Evolutionary conservation across 1,139 yeast genomes (phyloP).

Genomic region (Geotrichum aggregatum): DNA sequence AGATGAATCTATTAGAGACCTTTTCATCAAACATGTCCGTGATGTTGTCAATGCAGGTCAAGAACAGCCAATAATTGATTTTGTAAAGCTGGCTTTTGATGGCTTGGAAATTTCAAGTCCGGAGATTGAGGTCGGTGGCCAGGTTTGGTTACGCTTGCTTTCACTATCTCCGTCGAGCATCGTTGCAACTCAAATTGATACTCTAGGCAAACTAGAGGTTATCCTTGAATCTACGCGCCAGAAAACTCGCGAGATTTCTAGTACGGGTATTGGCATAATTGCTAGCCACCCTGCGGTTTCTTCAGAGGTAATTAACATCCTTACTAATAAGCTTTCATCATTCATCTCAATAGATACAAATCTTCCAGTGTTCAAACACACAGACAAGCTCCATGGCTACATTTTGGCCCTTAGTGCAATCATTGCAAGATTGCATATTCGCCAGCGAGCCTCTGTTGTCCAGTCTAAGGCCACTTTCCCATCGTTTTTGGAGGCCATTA

Average conservation of each 20-base stretch:
- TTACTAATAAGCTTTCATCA: conserved; percentile 22
- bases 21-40: conserved; percentile 36
- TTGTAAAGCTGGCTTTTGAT: conserved; percentile 38
- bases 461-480: not conserved
- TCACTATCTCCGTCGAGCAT: conserved; percentile 31
- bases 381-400: conserved; percentile 30
- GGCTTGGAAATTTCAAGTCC: conserved; percentile 30
- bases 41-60: conserved; percentile 3
- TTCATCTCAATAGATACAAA: conserved; percentile 14
- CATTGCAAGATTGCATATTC: conserved; percentile 49
- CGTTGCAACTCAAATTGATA: conserved; percentile 23
- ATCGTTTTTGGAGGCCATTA: conserved; percentile 2
- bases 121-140: conserved; percentile 29
- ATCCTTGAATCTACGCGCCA: conserved; percentile 32
- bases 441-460: conserved; percentile 37
- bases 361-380: conserved; percentile 12
- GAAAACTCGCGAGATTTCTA: conserved; percentile 37
- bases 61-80: conserved; percentile 24
- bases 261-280: conserved; percentile 54
- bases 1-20: conserved; percentile 51
- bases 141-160: conserved; percentile 29
- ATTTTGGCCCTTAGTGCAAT: conserved; percentile 47
- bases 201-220: conserved; percentile 19
- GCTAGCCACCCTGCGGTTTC: conserved; percentile 44
- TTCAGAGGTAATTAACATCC: conserved; percentile 23